phyloP scores from a whole-genome alignment of 2,329 filamentous ascomycete genomes.

The Cladophialophora carrionii region DNA sequence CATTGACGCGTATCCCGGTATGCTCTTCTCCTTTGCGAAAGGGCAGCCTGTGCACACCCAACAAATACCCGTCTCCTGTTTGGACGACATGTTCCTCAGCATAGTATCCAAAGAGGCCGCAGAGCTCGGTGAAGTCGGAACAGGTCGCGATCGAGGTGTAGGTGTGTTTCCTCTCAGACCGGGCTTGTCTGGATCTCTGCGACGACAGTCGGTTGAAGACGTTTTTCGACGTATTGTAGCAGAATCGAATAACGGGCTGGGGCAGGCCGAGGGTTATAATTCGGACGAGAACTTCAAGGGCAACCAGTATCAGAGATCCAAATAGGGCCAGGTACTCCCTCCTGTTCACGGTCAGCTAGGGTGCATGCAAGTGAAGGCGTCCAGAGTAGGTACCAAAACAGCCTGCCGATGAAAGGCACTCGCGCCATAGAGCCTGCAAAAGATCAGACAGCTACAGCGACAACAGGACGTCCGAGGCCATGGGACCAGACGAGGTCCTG shows the following conservation, averaged over 20 bases:
- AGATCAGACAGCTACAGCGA: constrained; percentile 6
- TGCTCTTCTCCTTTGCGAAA: constrained; percentile 66
- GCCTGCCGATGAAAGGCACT: constrained; percentile 66
- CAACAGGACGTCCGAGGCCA: constrained; percentile 30
- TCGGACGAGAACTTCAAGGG: constrained; percentile 79
- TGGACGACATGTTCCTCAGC: constrained; percentile 96
- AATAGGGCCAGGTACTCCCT: constrained; percentile 86
- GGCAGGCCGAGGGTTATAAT: constrained; percentile 85
- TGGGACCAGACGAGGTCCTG: too few species aligned
- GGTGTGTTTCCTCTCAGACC: constrained; percentile 69
- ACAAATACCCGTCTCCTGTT: constrained; percentile 88
- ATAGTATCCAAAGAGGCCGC: constrained; percentile 84
- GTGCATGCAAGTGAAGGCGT: background rate
- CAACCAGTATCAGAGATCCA: constrained; percentile 79
- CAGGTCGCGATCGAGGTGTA: constrained; percentile 81
- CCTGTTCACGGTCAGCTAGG: constrained; percentile 49
- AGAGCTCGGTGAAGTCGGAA: constrained; percentile 92
- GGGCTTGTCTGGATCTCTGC: constrained; percentile 68
- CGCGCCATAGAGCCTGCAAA: constrained; percentile 52
- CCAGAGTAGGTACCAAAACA: constrained; percentile 52
- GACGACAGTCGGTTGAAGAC: constrained; percentile 80
- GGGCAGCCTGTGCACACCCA: constrained; percentile 84
- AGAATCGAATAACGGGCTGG: constrained; percentile 76
- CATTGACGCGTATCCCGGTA: constrained; percentile 71
- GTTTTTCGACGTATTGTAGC: constrained; percentile 78